Evolutionary conservation across 2,329 filamentous ascomycete species (phyloP).

Genomic region (Uncinocarpus reesii): DNA sequence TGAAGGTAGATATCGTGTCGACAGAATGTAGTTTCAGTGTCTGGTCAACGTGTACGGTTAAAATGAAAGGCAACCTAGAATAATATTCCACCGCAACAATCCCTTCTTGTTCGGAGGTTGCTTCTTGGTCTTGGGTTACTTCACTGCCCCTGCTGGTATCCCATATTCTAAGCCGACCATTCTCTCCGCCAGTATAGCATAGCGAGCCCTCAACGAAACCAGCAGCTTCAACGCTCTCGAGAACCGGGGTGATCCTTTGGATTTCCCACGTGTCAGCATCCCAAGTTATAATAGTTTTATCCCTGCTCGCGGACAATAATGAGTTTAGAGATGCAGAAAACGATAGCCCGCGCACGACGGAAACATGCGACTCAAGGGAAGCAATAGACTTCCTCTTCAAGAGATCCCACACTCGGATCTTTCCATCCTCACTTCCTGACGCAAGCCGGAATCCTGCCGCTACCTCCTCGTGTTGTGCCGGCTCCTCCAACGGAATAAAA

Average conservation of each 20-base stretch:
- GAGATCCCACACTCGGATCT: constrained; percentile 82
- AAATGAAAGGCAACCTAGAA: constrained; percentile 55
- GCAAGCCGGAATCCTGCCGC: constrained; percentile 64
- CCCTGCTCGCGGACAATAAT: constrained; percentile 74
- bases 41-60: constrained; percentile 82
- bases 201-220: constrained; percentile 64
- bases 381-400: constrained; percentile 69
- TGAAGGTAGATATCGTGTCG: constrained; percentile 28
- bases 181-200: constrained; percentile 76
- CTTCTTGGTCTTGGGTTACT: constrained; percentile 62
- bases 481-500: constrained; percentile 23
- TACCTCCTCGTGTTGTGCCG: constrained; percentile 18
- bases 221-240: constrained; percentile 75
- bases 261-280: constrained; percentile 76
- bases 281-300: constrained; percentile 93
- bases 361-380: constrained; percentile 82
- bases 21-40: constrained; percentile 66
- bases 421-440: constrained; percentile 88
- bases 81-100: constrained; percentile 64
- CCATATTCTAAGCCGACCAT: constrained; percentile 76
- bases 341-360: constrained; percentile 78
- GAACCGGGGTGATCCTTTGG: constrained; percentile 66
- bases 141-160: constrained; percentile 65
- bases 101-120: constrained; percentile 49
- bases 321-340: constrained; percentile 65